A percentile compares a stretch with the other conserved stretches of the same genome.
Conservation (phyloP, 2,329 filamentous ascomycete genomes). For the Trichothecium roseum region DNA sequence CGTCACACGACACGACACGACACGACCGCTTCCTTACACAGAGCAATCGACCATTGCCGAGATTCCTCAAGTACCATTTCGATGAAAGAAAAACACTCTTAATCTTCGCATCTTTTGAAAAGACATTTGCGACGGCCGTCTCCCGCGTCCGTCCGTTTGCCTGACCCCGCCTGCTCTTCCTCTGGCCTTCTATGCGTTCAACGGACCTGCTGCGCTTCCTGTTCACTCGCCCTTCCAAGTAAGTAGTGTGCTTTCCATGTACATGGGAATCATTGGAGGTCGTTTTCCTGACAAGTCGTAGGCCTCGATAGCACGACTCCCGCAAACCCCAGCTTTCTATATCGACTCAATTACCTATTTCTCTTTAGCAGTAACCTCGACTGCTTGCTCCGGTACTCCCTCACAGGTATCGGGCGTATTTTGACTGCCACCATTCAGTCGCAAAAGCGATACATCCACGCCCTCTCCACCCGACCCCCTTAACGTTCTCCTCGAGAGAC, state of each 20-base stretch:
- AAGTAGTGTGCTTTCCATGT: constrained; percentile 26
- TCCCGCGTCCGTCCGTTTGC: no score
- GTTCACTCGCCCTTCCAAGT: constrained; percentile 84
- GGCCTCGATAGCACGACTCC: constrained; percentile 51
- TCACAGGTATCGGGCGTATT: constrained; percentile 71
- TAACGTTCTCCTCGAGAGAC: constrained; percentile 70
- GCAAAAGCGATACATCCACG: constrained; percentile 71
- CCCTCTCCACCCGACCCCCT: constrained; percentile 77
- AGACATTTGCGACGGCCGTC: no score
- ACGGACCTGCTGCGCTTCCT: constrained; percentile 87
- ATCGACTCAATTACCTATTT: not conserved
- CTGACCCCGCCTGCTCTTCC: constrained; percentile 8
- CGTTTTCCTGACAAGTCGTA: constrained; percentile 15
- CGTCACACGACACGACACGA: no score
- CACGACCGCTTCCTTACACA: no score
- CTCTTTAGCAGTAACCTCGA: constrained; percentile 12
- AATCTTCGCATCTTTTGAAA: no score
- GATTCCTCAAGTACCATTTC: no score
- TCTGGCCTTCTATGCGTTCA: constrained; percentile 70
- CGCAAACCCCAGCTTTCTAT: constrained; percentile 1
- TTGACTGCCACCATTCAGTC: constrained; percentile 77
- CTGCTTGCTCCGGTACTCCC: constrained; percentile 62
- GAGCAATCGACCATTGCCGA: no score
- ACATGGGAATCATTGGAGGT: constrained; percentile 2
- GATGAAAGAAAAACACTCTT: no score